Conservation (phyloP, 768 basidiomycete species). For the Pleurotus tuber-regium region DNA sequence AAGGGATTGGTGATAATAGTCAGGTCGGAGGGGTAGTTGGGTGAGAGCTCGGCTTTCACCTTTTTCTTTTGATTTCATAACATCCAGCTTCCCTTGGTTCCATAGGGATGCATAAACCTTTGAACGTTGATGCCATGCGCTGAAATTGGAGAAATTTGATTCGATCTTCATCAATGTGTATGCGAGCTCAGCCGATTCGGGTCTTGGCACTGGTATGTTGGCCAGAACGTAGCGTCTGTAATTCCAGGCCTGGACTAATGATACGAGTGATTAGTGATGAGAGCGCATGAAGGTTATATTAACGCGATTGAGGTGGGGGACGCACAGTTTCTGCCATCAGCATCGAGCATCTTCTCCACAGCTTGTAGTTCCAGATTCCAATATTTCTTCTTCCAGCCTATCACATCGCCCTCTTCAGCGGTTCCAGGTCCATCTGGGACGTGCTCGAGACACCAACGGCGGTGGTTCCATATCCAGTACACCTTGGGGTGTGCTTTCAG, state of each 20-base stretch:
- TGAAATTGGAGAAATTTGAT: constrained; percentile 94
- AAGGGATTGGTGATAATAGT: background rate
- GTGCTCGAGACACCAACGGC: constrained; percentile 90
- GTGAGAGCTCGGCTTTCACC: too few relatives aligned
- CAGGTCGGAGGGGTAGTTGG: too few relatives aligned
- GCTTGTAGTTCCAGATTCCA: constrained; percentile 88
- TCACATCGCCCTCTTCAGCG: constrained; percentile 38
- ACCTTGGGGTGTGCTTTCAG: constrained; percentile 90
- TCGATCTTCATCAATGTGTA: constrained; percentile 93
- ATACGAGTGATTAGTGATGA: background rate
- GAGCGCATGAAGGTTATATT: background rate
- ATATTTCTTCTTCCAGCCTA: constrained; percentile 73
- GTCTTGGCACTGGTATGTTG: constrained; percentile 57
- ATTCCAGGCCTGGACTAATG: constrained; percentile 95
- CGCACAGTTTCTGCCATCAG: constrained; percentile 92
- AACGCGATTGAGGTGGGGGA: constrained; percentile 2
- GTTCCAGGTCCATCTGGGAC: constrained; percentile 71
- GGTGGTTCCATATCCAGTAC: constrained; percentile 99
- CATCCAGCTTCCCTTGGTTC: constrained; percentile 52
- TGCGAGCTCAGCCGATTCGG: constrained; percentile 66
- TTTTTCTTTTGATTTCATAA: constrained; percentile 57
- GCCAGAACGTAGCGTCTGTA: constrained; percentile 86
- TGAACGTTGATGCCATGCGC: constrained; percentile 97
- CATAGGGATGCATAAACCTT: constrained; percentile 72
- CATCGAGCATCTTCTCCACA: constrained; percentile 90